These are phyloP conservation scores for Dendrobium huoshanense DNA, from an alignment of 106 monocot genomes.

Conservation along the genomic window DNA sequence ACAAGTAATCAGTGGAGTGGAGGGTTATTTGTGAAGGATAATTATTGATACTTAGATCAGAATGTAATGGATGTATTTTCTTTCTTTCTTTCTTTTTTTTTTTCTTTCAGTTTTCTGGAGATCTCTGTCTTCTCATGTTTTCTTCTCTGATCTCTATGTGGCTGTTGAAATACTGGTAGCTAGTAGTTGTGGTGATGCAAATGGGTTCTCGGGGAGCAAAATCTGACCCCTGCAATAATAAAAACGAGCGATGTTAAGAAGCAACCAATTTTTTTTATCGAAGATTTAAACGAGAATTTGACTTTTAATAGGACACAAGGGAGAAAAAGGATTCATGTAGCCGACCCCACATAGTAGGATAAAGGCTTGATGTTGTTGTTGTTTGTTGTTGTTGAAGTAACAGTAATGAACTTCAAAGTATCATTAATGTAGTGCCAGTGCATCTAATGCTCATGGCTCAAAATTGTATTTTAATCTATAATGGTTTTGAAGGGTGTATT, in stretches of 20 bases:
- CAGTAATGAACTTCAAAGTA: no score
- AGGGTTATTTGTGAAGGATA: neutral
- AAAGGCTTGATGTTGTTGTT: no score
- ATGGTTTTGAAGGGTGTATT: neutral
- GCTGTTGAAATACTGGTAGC: constrained; percentile 30
- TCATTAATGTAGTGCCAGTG: neutral
- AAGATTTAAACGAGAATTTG: no score
- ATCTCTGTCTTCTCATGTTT: neutral
- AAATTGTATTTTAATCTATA: no score
- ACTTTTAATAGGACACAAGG: no score
- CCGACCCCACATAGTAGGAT: no score
- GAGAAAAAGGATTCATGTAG: no score
- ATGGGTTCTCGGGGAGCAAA: constrained; percentile 59
- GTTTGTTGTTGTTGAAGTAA: no score
- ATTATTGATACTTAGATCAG: neutral
- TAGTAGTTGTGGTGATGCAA: constrained; percentile 18
- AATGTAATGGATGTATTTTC: no score
- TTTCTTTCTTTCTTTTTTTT: neutral
- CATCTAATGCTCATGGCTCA: no score
- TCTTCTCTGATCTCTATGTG: constrained; percentile 12
- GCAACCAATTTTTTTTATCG: neutral
- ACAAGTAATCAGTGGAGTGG: no score
- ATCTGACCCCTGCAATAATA: constrained; percentile 23
- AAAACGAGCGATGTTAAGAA: neutral
- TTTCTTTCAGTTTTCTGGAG: neutral